These are phyloP conservation scores for Pythium inflatum DNA, from an alignment of 352 stramenopile genomes.

Conservation along the genomic window DNA sequence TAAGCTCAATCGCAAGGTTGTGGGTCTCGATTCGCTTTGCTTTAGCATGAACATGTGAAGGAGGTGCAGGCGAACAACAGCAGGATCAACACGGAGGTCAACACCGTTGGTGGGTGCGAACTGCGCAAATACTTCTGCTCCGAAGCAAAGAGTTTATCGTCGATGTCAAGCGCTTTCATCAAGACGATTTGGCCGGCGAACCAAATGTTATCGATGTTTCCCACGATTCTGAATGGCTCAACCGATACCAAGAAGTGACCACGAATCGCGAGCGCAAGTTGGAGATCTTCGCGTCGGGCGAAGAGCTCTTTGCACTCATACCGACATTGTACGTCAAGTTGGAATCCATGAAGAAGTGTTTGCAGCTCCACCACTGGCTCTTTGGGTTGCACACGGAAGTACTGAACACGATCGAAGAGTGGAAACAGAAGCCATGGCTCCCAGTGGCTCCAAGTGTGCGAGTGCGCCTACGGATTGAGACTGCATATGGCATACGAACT, in stretches of 20 bases:
- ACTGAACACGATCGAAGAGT: slow-evolving; percentile 96
- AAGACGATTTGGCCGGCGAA: slow-evolving; percentile 96
- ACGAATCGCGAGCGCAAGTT: slow-evolving; percentile 98
- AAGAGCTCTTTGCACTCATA: slow-evolving; percentile 97
- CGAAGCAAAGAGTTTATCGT: slow-evolving; percentile 96
- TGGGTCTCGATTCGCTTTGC: slow-evolving; percentile 96
- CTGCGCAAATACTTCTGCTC: slow-evolving; percentile 96
- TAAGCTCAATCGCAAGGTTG: slow-evolving; percentile 93
- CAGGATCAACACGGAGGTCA: slow-evolving; percentile 98
- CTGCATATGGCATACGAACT: too few relatives aligned
- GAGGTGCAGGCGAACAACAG: slow-evolving; percentile 97
- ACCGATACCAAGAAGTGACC: slow-evolving; percentile 97
- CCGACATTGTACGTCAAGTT: slow-evolving; percentile 97
- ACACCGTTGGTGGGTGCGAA: slow-evolving; percentile 98
- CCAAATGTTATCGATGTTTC: slow-evolving; percentile 98
- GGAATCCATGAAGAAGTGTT: slow-evolving; percentile 97
- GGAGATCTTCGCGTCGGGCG: slow-evolving; percentile 95
- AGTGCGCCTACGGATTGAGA: too few relatives aligned
- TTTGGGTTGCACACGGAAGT: slow-evolving; percentile 98
- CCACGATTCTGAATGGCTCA: slow-evolving; percentile 96
- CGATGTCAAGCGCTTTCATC: slow-evolving; percentile 95
- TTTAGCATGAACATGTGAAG: slow-evolving; percentile 98
- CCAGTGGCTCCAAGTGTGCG: slow-evolving; percentile 94
- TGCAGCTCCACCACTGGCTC: slow-evolving; percentile 93
- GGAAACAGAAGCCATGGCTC: slow-evolving; percentile 96